A percentile compares a stretch with the other conserved stretches of the same genome.
phyloP scores from a whole-genome alignment of 208 protist genomes.

The Acanthamoeba rhysodes region DNA sequence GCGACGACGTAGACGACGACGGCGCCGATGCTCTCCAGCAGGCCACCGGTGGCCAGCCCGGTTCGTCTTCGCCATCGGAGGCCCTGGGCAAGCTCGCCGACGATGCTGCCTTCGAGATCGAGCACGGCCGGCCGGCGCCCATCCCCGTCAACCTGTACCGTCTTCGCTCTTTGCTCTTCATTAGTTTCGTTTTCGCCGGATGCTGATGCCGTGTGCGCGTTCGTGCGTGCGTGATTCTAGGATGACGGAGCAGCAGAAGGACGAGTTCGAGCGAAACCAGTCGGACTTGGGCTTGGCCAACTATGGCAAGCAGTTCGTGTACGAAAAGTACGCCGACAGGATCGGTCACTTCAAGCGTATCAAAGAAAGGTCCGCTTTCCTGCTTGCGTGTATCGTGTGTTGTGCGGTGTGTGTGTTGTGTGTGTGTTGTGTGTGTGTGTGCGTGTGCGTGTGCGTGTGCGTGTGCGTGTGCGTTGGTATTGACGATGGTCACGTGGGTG shows the following conservation, averaged over 20 bases:
- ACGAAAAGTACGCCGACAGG: slow-evolving; percentile 20
- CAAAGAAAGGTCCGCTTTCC: not conserved
- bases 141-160: not conserved
- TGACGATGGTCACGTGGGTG: not conserved
- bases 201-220: not conserved
- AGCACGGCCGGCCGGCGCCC: not conserved
- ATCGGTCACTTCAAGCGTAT: slow-evolving; percentile 69
- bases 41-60: too few species aligned
- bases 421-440: not conserved
- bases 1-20: not conserved
- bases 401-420: too few species aligned
- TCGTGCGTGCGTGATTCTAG: not conserved
- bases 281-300: not conserved
- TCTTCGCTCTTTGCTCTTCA: not conserved
- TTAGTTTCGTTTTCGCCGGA: too few species aligned
- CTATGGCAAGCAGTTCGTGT: slow-evolving; percentile 23
- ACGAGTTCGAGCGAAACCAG: slow-evolving; percentile 1
- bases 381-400: not conserved
- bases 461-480: too few species aligned
- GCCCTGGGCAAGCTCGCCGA: not conserved
- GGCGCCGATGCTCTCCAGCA: not conserved
- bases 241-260: slow-evolving; percentile 34
- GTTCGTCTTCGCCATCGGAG: not conserved
- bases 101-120: not conserved
- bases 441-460: too few species aligned